Evolutionary conservation across 768 basidiomycete species (phyloP), one percentile per base, ranked within the genome.

Genomic region (Mycena latifolia): DNA sequence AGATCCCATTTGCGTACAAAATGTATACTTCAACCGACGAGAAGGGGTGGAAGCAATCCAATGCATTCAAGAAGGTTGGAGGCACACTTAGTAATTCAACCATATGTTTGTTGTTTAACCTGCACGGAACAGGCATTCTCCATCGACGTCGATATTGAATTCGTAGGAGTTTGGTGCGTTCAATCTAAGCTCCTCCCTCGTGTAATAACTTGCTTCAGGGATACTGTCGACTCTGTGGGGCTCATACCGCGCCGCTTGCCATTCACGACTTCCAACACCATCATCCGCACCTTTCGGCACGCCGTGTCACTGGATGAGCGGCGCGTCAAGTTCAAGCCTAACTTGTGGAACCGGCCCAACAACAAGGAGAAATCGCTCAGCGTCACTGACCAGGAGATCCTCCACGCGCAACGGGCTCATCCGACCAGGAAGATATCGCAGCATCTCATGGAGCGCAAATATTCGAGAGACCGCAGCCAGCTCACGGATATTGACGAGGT

Each of bases 151-250:
- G 70, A 81, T 1, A 85, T 89, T 29, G 85, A 89, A 22, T 89
- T 89, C 60, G 65, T 90, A 17, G 88, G 88, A 1, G 85, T 89
- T 17, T 88, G 84, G 86, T 87, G 63, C 17, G 81, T 64, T 24
- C 31, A 22, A 31, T n/a, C 12, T 14, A 17, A 17, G n/a, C 33
- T 25, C 15, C 9, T 14, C n/a, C 17, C 37, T 15, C 6, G 6
- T 39, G 11, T 18, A 33, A 33, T 33, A 33, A 12, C 33, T 35
- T 35, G 8, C 39, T 35, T n/a, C 53, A 90, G 89, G 88, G 90
- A 92, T 68, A 91, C 89, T 1, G 89, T 92, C 7, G 84, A 85
- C 24, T 90, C 89, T 0, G 88, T 90, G 17, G 89, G 88, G 14
- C 51, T 87, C 43, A 77, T 88, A 55, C 82, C 83, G 2, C 81